Evolutionary conservation across 306 rosid species (phyloP).

Genomic region (Cicer bijugum): DNA sequence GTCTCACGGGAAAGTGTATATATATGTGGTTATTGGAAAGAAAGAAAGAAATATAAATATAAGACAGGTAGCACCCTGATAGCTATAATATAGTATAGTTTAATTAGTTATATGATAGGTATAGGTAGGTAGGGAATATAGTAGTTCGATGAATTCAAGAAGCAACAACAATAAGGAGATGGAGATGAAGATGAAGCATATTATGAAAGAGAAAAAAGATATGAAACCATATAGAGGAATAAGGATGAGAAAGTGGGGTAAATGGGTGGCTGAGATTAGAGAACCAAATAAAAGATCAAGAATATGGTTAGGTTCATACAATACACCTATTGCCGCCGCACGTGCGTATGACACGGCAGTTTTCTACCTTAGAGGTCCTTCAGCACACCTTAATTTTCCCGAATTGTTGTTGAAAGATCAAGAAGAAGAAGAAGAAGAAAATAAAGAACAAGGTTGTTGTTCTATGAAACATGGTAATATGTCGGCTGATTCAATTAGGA

Average conservation of each 20-base stretch:
- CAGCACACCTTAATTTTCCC: slow-evolving; percentile 87
- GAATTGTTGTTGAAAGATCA: slow-evolving; percentile 67
- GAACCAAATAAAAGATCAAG: slow-evolving; percentile 94
- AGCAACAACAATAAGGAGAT: slow-evolving; percentile 39
- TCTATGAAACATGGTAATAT: slow-evolving; percentile 44
- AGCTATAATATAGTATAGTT: slow-evolving; percentile 16
- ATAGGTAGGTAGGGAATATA: slow-evolving; percentile 43
- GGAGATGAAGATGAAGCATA: not conserved
- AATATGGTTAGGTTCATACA: slow-evolving; percentile 93
- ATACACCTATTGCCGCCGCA: slow-evolving; percentile 85
- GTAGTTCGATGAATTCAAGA: slow-evolving; percentile 51
- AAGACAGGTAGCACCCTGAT: not conserved
- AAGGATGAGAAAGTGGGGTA: slow-evolving; percentile 99
- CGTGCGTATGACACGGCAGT: slow-evolving; percentile 98
- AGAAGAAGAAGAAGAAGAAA: slow-evolving; percentile 1
- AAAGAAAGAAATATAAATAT: slow-evolving; percentile 4
- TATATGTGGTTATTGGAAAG: not conserved
- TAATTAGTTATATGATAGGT: slow-evolving; percentile 28
- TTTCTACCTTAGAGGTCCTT: slow-evolving; percentile 82
- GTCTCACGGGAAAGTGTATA: not conserved
- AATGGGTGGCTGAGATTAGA: slow-evolving; percentile 98
- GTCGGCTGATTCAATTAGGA: slow-evolving; percentile 85
- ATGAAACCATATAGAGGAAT: slow-evolving; percentile 77
- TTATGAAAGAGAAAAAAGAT: slow-evolving; percentile 49
- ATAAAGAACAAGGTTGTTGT: not conserved